A percentile compares a stretch with the other conserved stretches of the same genome.
Evolutionary conservation across 2,329 filamentous ascomycete genomes (phyloP).

Genomic region (Colletotrichum sublineola): DNA sequence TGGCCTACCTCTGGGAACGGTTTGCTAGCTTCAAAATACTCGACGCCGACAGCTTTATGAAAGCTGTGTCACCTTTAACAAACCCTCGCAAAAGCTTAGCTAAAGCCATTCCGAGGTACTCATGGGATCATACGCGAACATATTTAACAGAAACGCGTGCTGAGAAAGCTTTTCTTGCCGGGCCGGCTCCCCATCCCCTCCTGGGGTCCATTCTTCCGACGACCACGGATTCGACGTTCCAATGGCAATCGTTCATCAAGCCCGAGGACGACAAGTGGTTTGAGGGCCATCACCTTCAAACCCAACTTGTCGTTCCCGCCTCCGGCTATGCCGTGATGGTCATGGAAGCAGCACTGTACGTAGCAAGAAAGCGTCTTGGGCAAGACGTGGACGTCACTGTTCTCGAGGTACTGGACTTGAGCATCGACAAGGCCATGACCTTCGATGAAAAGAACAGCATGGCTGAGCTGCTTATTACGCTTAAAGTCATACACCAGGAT

Average conservation of each 20-base stretch:
- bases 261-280: constrained; percentile 51
- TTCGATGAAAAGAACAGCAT: constrained; percentile 9
- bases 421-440: constrained; percentile 11
- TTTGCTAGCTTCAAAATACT: constrained; percentile 18
- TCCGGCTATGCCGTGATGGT: constrained; percentile 59
- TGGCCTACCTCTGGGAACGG: constrained; percentile 43
- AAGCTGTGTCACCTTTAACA: not conserved
- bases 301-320: constrained; percentile 58
- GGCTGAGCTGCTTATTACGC: constrained; percentile 6
- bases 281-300: constrained; percentile 51
- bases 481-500: constrained; percentile 1
- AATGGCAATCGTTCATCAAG: constrained; percentile 42
- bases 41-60: constrained; percentile 23
- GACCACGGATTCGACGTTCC: constrained; percentile 4
- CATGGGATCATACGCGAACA: constrained; percentile 50
- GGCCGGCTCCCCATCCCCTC: constrained; percentile 53
- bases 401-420: constrained; percentile 12
- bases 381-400: not conserved
- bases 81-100: not conserved
- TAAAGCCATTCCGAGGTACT: constrained; percentile 52
- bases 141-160: constrained; percentile 52
- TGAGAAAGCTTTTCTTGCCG: constrained; percentile 46
- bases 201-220: constrained; percentile 7
- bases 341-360: constrained; percentile 41
- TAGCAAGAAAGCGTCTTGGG: constrained; percentile 51